These are phyloP conservation scores for Wallacemonas collosoma DNA, from an alignment of 208 protist genomes.

Conservation along the genomic window DNA sequence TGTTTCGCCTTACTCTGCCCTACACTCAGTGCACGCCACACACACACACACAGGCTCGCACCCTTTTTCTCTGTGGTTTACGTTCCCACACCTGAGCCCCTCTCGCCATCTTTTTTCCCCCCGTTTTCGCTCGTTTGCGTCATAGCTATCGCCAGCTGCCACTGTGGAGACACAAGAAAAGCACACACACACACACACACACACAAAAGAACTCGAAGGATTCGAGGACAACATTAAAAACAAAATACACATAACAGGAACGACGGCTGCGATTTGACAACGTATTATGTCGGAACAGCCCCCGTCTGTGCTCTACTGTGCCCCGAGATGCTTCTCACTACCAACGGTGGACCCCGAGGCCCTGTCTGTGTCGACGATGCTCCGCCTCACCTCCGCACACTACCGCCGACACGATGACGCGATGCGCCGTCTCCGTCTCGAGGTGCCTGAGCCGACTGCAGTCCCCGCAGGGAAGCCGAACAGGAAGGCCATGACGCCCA, in stretches of 20 bases:
- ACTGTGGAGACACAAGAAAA: too few relatives aligned
- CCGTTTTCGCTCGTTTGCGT: not conserved
- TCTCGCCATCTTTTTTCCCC: not conserved
- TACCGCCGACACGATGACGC: slow-evolving; percentile 42
- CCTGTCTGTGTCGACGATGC: slow-evolving; percentile 67
- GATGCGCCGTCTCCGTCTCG: slow-evolving; percentile 29
- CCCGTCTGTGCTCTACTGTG: slow-evolving; percentile 24
- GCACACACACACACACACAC: too few relatives aligned
- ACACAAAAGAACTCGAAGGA: not conserved
- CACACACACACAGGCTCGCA: not conserved
- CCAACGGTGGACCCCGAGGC: slow-evolving; percentile 73
- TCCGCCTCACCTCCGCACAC: slow-evolving; percentile 54
- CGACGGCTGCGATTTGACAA: too few relatives aligned
- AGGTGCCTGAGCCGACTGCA: slow-evolving; percentile 20
- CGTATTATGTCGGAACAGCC: slow-evolving; percentile 5
- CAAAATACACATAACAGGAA: not conserved
- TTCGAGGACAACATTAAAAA: not conserved
- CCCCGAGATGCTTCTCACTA: slow-evolving; percentile 44
- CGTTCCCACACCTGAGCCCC: not conserved
- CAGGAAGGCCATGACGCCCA: not conserved
- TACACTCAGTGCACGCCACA: too few relatives aligned
- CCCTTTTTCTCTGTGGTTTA: not conserved
- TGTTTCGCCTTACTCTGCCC: not conserved
- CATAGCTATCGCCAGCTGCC: too few relatives aligned
- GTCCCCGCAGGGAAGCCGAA: not conserved